phyloP scores from a whole-genome alignment of 192 early-diverging fungal species.

The Podila clonocystis region DNA sequence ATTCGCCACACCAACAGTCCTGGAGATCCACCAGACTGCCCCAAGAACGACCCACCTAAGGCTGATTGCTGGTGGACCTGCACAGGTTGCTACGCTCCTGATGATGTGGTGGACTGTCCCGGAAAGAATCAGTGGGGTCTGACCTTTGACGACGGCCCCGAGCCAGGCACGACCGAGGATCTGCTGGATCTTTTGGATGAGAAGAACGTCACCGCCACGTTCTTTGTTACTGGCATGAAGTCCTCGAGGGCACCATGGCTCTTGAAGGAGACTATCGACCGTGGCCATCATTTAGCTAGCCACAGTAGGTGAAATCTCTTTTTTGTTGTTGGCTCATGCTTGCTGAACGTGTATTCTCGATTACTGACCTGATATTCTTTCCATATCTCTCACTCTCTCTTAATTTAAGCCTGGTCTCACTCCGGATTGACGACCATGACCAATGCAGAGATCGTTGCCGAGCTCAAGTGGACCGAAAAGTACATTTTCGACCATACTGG shows the following conservation, averaged over 20 bases:
- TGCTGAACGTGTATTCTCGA: background rate
- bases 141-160: slow-evolving; percentile 63
- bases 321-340: background rate
- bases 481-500: slow-evolving; percentile 62
- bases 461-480: slow-evolving; percentile 71
- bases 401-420: slow-evolving; percentile 64
- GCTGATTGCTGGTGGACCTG: slow-evolving; percentile 60
- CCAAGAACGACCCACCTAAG: slow-evolving; percentile 8
- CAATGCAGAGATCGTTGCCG: slow-evolving; percentile 74
- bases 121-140: slow-evolving; percentile 59
- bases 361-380: background rate
- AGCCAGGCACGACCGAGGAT: slow-evolving; percentile 35
- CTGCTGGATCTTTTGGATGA: slow-evolving; percentile 53
- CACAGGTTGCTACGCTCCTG: slow-evolving; percentile 46
- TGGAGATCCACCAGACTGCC: slow-evolving; percentile 47
- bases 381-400: background rate
- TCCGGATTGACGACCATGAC: slow-evolving; percentile 66
- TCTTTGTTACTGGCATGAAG: slow-evolving; percentile 63
- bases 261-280: slow-evolving; percentile 35
- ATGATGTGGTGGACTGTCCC: slow-evolving; percentile 58
- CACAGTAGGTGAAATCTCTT: slow-evolving; percentile 21
- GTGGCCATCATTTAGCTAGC: slow-evolving; percentile 40
- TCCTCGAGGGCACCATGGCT: slow-evolving; percentile 41
- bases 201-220: slow-evolving; percentile 60
- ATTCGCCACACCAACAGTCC: slow-evolving; percentile 28